Evolutionary conservation across 352 stramenopile genomes (phyloP), one percentile per base, ranked within the genome.

Genomic region (Phytophthora lateralis): DNA sequence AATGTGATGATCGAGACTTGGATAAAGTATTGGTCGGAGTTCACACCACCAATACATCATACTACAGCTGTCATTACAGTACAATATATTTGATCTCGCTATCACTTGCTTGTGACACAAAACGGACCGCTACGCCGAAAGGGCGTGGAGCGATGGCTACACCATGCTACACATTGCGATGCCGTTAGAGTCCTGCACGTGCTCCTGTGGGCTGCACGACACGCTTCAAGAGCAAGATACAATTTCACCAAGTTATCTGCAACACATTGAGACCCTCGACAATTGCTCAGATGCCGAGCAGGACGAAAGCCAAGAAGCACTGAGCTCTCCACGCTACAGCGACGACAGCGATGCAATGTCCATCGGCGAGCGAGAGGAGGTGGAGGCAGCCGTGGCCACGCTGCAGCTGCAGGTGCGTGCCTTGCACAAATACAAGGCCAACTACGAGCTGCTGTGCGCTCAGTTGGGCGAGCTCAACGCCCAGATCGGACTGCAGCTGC

Each of bases 401-500:
- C 39, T 90, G 27, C 72, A 80, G 32, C 64, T 88, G 35, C 71
- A 86, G 34, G 68, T 88, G 50, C 71, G 67, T 1, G 63, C 75
- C 15, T 68, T 92, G 43, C 68, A 78, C 34, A 88, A 88, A 58
- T 92, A 92, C 69, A 92, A 90, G 44, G 39, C 49, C 64, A 92
- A 89, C 75, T 92, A 92, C 63, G 79, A 92, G 55, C 56, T 90
- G 41, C 64, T 91, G 32, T 92, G 83, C 51, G 75, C 77, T 7
- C 81, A 92, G 45, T 37, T 92, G 37, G 68, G 69, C 9, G 81
- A 89, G 50, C 73, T 92, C 21, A 92, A 90, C 54, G 69, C 73
- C 2, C 83, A 92, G 63, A 77, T 92, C 42, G 79, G 77, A 0
- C 63, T 89, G 15, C 80, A 90, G 38, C 60, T 92, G 34, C 73